Evolutionary conservation across 768 basidiomycete genomes (phyloP), one percentile per base, ranked within the genome.

Genomic region (Paxillus ammoniavirescens): DNA sequence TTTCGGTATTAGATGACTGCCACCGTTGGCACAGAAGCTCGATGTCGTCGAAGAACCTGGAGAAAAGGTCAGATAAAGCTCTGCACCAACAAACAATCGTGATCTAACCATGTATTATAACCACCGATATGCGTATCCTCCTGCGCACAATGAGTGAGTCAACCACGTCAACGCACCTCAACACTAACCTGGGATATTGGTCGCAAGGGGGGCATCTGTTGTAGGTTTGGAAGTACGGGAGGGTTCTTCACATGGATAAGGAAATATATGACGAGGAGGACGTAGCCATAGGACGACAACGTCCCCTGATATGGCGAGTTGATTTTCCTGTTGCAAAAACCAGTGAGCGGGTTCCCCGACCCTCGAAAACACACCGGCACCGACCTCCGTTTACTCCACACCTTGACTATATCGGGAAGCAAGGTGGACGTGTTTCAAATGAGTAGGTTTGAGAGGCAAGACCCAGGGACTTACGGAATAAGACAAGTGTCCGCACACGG

Each of bases 221-320:
- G 94, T 56, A 97, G 80, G 75, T 97, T 97, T 60, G 96, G 96
- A 55, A 99, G 79, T 41, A 99, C 91, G 23, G 95, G 91, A 51
- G 96, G 95, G 61, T 92, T 92, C 77, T 97, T 96, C 75, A 98
- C 94, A 71, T 99, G 97, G 43, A 95, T 86, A 49, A 98, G 83
- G 74, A 93, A 99, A 75, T 95, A 97, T 63, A 99, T 92, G 70
- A 98, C 96, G 72, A 99, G 88, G 49, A 99, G 81, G 60, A 96
- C 95, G 74, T 96, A 98, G 59, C 96, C 96, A 68, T 99, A 98
- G 50, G 94, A 96, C 51, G 92, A 95, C 49, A 99, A 77, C 1
- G 96, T 98, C 57, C 96, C 96, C 64, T 92, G 86, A 73, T 98
- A 99, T 10, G 96, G 94, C 47, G 94, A 97, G 73, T 99, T 99